Conservation (phyloP, 371 early-diverging fungal genomes). For the Mucor sp. region DNA sequence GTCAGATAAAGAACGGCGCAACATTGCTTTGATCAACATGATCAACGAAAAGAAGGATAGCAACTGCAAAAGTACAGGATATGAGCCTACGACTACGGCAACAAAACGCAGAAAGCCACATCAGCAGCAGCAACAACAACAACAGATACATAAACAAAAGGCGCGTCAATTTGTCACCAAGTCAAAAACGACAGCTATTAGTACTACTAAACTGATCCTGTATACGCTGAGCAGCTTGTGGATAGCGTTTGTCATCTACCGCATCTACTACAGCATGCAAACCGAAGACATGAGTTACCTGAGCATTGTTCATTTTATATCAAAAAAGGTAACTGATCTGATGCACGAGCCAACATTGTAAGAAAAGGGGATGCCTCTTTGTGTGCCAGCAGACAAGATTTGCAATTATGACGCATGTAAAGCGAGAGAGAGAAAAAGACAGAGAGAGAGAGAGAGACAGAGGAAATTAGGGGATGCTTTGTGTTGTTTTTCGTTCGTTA, state of each 20-base stretch:
- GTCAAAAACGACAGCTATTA: neutral
- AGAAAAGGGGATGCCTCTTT: neutral
- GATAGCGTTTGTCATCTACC: constrained; percentile 13
- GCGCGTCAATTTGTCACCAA: neutral
- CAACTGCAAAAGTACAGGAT: neutral
- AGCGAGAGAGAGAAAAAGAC: neutral
- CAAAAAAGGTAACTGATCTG: constrained; percentile 7
- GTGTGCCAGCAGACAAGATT: neutral
- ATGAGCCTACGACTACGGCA: neutral
- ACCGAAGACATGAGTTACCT: constrained; percentile 12
- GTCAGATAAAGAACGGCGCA: neutral
- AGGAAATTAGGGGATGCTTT: neutral
- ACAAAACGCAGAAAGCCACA: neutral
- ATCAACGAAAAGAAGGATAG: neutral
- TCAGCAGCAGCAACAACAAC: constrained; percentile 1
- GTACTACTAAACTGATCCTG: neutral
- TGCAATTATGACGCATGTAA: neutral
- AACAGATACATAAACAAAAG: neutral
- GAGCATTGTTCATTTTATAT: constrained; percentile 25
- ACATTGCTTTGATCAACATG: constrained; percentile 14
- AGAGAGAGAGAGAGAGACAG: neutral
- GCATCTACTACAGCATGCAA: constrained; percentile 7
- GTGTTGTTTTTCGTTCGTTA: neutral
- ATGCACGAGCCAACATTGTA: constrained; percentile 1
- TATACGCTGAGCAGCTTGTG: constrained; percentile 4